phyloP scores from a whole-genome alignment of 345 rosid genomes.

The Conringia planisiliqua region DNA sequence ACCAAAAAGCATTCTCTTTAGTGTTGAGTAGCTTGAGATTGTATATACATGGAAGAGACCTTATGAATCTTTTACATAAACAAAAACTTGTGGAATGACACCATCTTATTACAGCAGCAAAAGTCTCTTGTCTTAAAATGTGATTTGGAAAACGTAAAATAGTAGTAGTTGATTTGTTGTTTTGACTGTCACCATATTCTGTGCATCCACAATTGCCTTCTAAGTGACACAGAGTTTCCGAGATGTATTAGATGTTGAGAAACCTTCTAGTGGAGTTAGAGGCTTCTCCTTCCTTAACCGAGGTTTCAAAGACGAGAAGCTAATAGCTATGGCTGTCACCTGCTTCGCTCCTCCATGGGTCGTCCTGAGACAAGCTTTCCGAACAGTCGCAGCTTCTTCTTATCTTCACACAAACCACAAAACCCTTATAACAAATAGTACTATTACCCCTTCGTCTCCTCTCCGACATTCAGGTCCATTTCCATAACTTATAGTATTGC shows the following conservation, averaged over 20 bases:
- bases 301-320: slow-evolving; percentile 8
- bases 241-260: neutral
- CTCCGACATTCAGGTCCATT: slow-evolving; percentile 45
- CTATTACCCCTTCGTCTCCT: slow-evolving; percentile 16
- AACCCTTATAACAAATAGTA: slow-evolving; percentile 16
- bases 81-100: neutral
- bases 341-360: slow-evolving; percentile 37
- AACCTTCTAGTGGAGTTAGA: slow-evolving; percentile 3
- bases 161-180: neutral
- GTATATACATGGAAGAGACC: slow-evolving; percentile 2
- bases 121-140: neutral
- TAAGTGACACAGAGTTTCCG: neutral
- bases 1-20: neutral
- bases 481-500: too few species aligned
- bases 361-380: slow-evolving; percentile 46
- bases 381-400: slow-evolving; percentile 38
- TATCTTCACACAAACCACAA: slow-evolving; percentile 17
- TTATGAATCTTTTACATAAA: neutral
- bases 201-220: neutral
- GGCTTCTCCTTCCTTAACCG: neutral
- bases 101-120: neutral
- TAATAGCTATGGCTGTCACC: slow-evolving; percentile 39
- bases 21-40: slow-evolving; percentile 3
- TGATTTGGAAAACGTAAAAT: neutral
- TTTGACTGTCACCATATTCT: neutral